Base-by-base conservation (phyloP, 176 grass and related monocot genomes). In the Aechmea fasciata region DNA sequence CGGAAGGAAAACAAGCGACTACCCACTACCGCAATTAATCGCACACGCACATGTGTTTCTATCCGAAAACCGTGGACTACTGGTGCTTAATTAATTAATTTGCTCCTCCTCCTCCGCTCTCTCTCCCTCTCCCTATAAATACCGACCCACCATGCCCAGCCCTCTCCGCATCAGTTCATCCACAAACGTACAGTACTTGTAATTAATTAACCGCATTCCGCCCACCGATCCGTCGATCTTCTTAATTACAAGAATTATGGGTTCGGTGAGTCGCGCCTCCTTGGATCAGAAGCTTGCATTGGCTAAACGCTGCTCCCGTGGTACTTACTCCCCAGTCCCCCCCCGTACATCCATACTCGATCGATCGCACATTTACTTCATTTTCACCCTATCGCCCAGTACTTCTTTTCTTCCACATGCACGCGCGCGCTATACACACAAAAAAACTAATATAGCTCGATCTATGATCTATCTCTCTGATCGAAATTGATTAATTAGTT, bases 231-330 rank as follows among this genome's bases (percentile, higher is more conserved):
- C 2, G 2, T 41, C 29, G 0, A 3, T 33, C 33, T 0, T 41
- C 33, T 41, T 41, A 57, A 13, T 10, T 63, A 0, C 11, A 26
- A 73, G 3, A 7, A 90, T 41, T 41, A 41, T 90, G 87, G 33
- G 57, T 2, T 77, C 79, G 7, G 90, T 87, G 14, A 87, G 24
- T 41, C 52, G 68, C 14, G 82, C 82, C 11, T 80, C 77, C 19
- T 81, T 96, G 8, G 91, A 96, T 53, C 82, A 90, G 68, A 87
- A 82, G 64, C 75, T 90, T 3, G 84, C 87, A 68, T 61, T 87
- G 52, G 91, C 87, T 26, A 96, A 88, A 13, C 82, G 77, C 22
- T 96, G 84, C 73, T 90, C 91, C 0, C 77, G 52, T 55, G 91
- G 91, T 96, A 80, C 2, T 7, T n/a, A n/a, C n/a, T n/a, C n/a